Evolutionary conservation across 257 asterid genomes (phyloP).

Genomic region (Knoxia roxburghii): DNA sequence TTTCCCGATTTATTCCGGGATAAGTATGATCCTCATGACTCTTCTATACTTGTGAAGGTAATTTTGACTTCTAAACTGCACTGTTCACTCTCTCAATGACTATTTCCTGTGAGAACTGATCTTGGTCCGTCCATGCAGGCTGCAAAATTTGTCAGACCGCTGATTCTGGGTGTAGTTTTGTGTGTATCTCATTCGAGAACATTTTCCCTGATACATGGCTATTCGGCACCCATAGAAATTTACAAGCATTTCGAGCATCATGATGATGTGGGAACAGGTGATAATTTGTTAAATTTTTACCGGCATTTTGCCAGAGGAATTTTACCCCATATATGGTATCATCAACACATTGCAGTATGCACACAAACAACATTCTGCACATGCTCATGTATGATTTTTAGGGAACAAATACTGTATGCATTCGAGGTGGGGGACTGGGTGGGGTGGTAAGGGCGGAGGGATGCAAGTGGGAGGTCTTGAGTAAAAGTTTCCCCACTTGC

Average conservation of each 20-base stretch:
- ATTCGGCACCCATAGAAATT: constrained; percentile 89
- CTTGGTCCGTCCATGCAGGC: constrained; percentile 48
- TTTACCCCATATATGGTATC: no score
- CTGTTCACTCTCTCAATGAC: constrained; percentile 13
- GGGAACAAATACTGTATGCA: no score
- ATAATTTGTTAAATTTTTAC: background rate
- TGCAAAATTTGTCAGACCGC: constrained; percentile 67
- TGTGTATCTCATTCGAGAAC: constrained; percentile 93
- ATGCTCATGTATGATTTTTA: background rate
- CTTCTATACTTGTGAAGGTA: constrained; percentile 63
- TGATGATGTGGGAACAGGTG: constrained; percentile 79
- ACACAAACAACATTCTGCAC: background rate
- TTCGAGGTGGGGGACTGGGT: no score
- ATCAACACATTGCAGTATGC: background rate
- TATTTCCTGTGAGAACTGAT: constrained; percentile 24
- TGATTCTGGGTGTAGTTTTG: constrained; percentile 78
- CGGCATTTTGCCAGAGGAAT: no score
- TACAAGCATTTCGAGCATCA: constrained; percentile 98
- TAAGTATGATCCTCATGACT: constrained; percentile 50
- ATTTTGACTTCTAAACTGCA: constrained; percentile 11
- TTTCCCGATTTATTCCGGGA: constrained; percentile 86
- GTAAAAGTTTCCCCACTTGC: no score
- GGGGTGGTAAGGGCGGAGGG: no score
- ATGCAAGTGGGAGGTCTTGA: no score
- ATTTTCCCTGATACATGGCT: constrained; percentile 86